A percentile compares a stretch with the other conserved stretches of the same genome.
Evolutionary conservation across 495 filamentous ascomycete species (phyloP).

Genomic region (Zalerion maritima): DNA sequence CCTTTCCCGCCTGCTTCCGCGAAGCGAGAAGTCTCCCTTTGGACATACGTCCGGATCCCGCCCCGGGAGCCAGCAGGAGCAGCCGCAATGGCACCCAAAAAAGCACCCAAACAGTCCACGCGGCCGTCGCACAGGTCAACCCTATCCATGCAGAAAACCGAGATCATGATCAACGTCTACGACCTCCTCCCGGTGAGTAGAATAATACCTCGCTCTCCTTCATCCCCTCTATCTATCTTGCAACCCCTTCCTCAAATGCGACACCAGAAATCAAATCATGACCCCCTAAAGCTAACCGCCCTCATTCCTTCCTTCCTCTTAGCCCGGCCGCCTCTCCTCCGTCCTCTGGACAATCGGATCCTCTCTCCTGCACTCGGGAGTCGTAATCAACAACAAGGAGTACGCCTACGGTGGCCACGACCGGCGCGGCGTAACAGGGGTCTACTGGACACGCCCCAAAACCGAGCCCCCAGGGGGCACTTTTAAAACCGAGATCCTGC

Average conservation of each 20-base stretch:
- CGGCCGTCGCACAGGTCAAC: conserved; percentile 40
- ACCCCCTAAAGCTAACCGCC: no score
- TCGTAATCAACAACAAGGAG: conserved; percentile 61
- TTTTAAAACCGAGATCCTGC: conserved; percentile 52
- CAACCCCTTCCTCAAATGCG: not conserved
- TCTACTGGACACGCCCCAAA: conserved; percentile 60
- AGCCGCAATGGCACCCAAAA: conserved; percentile 24
- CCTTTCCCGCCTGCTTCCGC: no score
- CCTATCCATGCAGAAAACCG: conserved; percentile 47
- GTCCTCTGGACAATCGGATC: conserved; percentile 58
- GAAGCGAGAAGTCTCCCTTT: no score
- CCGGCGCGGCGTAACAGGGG: conserved; percentile 47
- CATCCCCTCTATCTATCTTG: no score
- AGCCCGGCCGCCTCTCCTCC: conserved; percentile 54
- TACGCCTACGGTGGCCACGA: conserved; percentile 78
- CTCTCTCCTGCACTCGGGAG: conserved; percentile 61
- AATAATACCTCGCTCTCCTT: no score
- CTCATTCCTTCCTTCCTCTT: conserved; percentile 4
- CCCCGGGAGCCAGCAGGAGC: no score
- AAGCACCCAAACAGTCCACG: conserved; percentile 16
- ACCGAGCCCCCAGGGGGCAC: conserved; percentile 57
- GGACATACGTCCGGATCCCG: no score
- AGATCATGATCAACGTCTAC: conserved; percentile 67
- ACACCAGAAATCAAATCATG: no score
- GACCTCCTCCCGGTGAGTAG: conserved; percentile 53